These are phyloP conservation scores for Eimeria necatrix DNA, from an alignment of 169 alveolate species.

Conservation along the genomic window DNA sequence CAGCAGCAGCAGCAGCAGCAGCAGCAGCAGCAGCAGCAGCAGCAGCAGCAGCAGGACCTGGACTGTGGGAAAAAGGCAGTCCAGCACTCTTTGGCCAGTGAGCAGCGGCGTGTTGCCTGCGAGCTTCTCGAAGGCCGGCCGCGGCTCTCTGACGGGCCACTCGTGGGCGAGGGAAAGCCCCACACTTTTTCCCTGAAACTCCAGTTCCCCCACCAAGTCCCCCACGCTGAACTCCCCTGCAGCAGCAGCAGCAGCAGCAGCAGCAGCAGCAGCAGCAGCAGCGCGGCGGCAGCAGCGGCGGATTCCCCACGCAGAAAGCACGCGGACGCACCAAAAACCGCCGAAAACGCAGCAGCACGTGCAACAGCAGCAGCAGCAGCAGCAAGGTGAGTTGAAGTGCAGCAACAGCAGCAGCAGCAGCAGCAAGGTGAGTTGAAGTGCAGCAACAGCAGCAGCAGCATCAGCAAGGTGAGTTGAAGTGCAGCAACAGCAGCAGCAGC, in stretches of 20 bases:
- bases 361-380: too few relatives aligned
- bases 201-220: conserved; percentile 83
- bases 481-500: neutral
- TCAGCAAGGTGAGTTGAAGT: neutral
- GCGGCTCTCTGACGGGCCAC: conserved; percentile 99
- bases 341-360: too few relatives aligned
- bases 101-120: conserved; percentile 97
- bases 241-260: conserved; percentile 72
- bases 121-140: conserved; percentile 98
- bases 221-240: conserved; percentile 82
- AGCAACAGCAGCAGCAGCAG: neutral
- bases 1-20: conserved; percentile 16
- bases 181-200: conserved; percentile 94
- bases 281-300: too few relatives aligned
- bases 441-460: too few relatives aligned
- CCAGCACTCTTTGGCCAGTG: conserved; percentile 99
- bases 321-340: too few relatives aligned
- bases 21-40: conserved; percentile 2
- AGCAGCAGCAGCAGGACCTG: conserved; percentile 70
- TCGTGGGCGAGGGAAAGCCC: conserved; percentile 96
- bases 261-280: neutral
- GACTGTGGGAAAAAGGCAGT: conserved; percentile 98
- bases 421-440: too few relatives aligned
- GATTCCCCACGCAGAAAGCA: too few relatives aligned
- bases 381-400: too few relatives aligned